A percentile compares a stretch with the other conserved stretches of the same genome.
These are phyloP conservation scores for Carex scoparia DNA, from an alignment of 176 grass and related monocot species.

Conservation along the genomic window DNA sequence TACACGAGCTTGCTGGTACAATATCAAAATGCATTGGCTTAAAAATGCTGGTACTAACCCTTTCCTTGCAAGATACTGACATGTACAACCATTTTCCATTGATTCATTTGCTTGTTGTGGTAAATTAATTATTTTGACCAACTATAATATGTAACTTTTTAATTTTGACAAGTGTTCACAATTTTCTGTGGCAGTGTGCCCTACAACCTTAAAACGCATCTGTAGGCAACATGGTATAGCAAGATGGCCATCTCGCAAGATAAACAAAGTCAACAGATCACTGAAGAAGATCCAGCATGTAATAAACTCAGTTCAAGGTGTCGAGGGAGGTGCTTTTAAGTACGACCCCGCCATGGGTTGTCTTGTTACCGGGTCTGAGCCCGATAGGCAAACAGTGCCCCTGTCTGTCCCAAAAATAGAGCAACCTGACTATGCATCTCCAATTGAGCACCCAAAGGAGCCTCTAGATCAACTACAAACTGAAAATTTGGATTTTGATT, in stretches of 20 bases:
- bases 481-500: conserved; percentile 34
- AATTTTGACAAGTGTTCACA: conserved; percentile 16
- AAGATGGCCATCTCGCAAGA: conserved; percentile 97
- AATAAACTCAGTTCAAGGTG: conserved; percentile 82
- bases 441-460: conserved; percentile 24
- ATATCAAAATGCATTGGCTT: background rate
- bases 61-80: background rate
- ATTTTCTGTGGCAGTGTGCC: conserved; percentile 70
- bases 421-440: conserved; percentile 27
- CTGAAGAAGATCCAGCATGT: conserved; percentile 94
- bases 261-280: conserved; percentile 96
- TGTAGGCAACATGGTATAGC: conserved; percentile 89
- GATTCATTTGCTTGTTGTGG: background rate
- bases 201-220: conserved; percentile 92
- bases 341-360: conserved; percentile 71
- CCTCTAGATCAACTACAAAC: conserved; percentile 21
- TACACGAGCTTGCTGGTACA: background rate
- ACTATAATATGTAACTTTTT: background rate
- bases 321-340: conserved; percentile 55
- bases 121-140: background rate
- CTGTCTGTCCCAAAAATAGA: conserved; percentile 39
- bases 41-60: background rate
- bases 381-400: conserved; percentile 33
- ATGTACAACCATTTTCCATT: background rate
- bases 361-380: conserved; percentile 59